Conservation (phyloP, 2,329 filamentous ascomycete species). For the Talaromyces pinophilus region DNA sequence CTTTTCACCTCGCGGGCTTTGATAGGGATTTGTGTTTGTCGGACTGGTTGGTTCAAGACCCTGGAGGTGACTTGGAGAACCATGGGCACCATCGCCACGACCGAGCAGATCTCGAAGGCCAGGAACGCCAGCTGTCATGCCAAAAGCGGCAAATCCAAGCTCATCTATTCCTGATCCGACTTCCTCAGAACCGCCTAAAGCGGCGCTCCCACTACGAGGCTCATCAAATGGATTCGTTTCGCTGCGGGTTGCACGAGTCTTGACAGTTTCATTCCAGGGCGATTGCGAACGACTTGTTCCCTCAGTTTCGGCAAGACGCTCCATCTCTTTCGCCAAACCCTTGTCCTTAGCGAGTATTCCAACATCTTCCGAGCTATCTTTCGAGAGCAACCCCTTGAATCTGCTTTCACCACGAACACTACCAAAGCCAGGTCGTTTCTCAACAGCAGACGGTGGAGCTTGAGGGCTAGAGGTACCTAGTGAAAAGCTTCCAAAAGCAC, state of each 20-base stretch:
- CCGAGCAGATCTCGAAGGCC: constrained; percentile 59
- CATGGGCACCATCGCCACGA: constrained; percentile 59
- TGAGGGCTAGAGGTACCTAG: constrained; percentile 56
- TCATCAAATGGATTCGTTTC: constrained; percentile 54
- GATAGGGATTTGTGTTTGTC: constrained; percentile 93
- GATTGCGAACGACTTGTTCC: constrained; percentile 49
- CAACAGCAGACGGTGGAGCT: constrained; percentile 52
- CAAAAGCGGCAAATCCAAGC: constrained; percentile 61
- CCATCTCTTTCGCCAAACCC: constrained; percentile 53
- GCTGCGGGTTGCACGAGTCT: constrained; percentile 51
- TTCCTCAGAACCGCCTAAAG: constrained; percentile 74
- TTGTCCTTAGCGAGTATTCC: constrained; percentile 57
- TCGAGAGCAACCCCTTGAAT: constrained; percentile 80
- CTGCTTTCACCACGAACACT: constrained; percentile 74
- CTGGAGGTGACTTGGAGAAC: constrained; percentile 53
- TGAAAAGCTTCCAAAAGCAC: constrained; percentile 90
- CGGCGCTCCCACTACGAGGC: constrained; percentile 62
- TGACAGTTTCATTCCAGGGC: constrained; percentile 53
- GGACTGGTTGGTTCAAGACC: constrained; percentile 75
- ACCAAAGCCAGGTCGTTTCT: constrained; percentile 71
- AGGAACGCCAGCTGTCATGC: constrained; percentile 60
- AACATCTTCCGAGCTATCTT: constrained; percentile 70
- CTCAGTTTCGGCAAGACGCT: constrained; percentile 56
- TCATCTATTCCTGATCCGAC: constrained; percentile 59
- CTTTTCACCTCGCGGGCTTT: constrained; percentile 79